Conservation (phyloP, 306 rosid species). For the Gleditsia sinensis region DNA sequence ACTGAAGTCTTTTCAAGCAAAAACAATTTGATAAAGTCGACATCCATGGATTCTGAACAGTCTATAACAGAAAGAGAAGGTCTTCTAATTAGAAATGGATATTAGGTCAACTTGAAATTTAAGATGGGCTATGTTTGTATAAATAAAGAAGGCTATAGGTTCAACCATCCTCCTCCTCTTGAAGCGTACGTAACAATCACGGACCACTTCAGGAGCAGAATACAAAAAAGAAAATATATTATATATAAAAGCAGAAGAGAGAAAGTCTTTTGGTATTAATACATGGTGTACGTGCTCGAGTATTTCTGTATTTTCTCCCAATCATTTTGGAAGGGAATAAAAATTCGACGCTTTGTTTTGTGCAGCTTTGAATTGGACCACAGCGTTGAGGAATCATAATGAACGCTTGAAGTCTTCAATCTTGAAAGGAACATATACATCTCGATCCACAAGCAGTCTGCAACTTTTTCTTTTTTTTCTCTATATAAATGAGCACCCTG, state of each 20-base stretch:
- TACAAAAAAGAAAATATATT: neutral
- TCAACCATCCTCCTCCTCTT: slow-evolving; percentile 20
- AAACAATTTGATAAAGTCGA: neutral
- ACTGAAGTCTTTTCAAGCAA: neutral
- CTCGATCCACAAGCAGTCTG: neutral
- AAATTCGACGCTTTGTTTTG: neutral
- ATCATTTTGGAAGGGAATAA: neutral
- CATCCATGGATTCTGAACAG: neutral
- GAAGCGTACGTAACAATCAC: slow-evolving; percentile 14
- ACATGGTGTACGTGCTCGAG: too few species aligned
- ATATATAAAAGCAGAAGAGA: neutral
- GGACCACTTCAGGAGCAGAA: slow-evolving; percentile 28
- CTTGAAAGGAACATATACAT: neutral
- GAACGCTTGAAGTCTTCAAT: slow-evolving; percentile 18
- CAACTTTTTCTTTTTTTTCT: neutral
- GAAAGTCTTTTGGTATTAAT: neutral
- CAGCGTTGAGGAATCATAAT: slow-evolving; percentile 19
- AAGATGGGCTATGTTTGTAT: neutral
- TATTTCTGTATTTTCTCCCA: neutral
- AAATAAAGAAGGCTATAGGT: neutral
- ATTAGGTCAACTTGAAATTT: slow-evolving; percentile 25
- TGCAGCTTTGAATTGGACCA: slow-evolving; percentile 10
- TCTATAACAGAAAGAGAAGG: slow-evolving; percentile 1
- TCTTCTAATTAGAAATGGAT: neutral
- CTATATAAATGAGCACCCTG: neutral